Evolutionary conservation across 345 rosid genomes (phyloP), one percentile per base, ranked within the genome.

Genomic region (Ceriops decandra): DNA sequence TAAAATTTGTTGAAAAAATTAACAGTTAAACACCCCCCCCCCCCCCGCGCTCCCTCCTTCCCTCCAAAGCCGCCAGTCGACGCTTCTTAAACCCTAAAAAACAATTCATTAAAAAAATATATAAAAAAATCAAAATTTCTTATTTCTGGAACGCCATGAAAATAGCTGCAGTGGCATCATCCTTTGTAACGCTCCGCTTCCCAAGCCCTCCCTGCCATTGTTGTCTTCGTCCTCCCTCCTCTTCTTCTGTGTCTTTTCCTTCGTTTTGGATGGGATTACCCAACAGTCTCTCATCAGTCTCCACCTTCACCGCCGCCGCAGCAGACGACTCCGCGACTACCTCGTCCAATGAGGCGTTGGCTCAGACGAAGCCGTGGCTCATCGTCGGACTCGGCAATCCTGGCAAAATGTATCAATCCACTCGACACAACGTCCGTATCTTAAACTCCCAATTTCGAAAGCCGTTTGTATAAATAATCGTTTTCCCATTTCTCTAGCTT

Each of bases 321-420:
- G 51, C 63, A 59, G 66, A 57, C 62, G 57, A 72, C 30, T 42
- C 80, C 2, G 16, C 49, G 17, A 42, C 17, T 42, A 21, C 57
- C 21, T 51, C 3, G 56, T 13, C 79, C 35, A 26, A 15, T 16
- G 82, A 38, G 28, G 53, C 70, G 22, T 38, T 58, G 71, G 31
- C 76, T 69, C 57, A 82, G 74, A 85, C 77, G 35, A 85, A 80
- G 49, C 95, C 92, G 16, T 93, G 98, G 98, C 87, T 92, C 52
- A 85, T 92, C 61, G 92, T 88, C 42, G 98, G 98, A 16, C 92
- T 92, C 32, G 98, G 98, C n/a, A 90, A 92, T 66, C 98, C 98
- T 42, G 96, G 96, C 54, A 80, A 85, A 49, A 87, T 77, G 74
- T 92, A 86, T 73, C 72, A 82, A 46, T 84, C 87, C 78, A 92